Evolutionary conservation across 2,329 filamentous ascomycete species (phyloP).

Genomic region (Geosmithia flava): DNA sequence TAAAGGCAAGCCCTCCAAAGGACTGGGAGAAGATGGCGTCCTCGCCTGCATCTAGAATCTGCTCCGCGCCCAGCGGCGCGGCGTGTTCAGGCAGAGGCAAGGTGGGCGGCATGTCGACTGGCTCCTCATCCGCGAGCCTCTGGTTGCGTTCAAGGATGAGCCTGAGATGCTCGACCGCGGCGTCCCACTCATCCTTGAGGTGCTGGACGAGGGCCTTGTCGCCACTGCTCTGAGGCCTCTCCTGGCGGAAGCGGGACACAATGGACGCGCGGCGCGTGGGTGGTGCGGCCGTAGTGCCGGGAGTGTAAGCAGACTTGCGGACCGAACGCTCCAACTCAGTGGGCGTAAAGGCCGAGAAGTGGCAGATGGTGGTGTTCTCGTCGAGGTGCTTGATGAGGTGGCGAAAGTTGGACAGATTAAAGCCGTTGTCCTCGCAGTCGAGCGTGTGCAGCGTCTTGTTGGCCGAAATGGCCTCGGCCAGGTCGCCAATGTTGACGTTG

Average conservation of each 20-base stretch:
- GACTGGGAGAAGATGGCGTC: constrained; percentile 13
- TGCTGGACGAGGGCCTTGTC: constrained; percentile 21
- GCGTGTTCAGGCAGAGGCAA: constrained; percentile 5
- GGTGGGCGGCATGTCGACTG: no score
- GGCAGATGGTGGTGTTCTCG: constrained; percentile 27
- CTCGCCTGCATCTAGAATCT: constrained; percentile 10
- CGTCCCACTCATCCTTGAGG: constrained; percentile 25
- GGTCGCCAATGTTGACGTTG: constrained; percentile 37
- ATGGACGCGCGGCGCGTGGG: constrained; percentile 19
- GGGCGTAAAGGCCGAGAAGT: constrained; percentile 28
- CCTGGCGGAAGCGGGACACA: constrained; percentile 19
- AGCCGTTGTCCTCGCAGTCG: constrained; percentile 42
- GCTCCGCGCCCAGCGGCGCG: background rate
- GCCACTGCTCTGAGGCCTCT: constrained; percentile 13
- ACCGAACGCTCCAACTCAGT: constrained; percentile 21
- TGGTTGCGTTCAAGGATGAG: constrained; percentile 22
- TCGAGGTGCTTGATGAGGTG: constrained; percentile 32
- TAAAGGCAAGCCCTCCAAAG: constrained; percentile 23
- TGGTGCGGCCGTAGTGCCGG: constrained; percentile 11
- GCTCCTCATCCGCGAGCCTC: constrained; percentile 10
- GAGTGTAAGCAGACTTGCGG: constrained; percentile 11
- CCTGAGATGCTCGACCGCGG: constrained; percentile 17
- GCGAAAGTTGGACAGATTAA: constrained; percentile 37
- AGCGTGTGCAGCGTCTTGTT: constrained; percentile 38
- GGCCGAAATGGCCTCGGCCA: constrained; percentile 34